Percentiles rank a stretch among this genome's conserved stretches.
Conservation (phyloP, 2,329 filamentous ascomycete species). For the Periconia digitata region DNA sequence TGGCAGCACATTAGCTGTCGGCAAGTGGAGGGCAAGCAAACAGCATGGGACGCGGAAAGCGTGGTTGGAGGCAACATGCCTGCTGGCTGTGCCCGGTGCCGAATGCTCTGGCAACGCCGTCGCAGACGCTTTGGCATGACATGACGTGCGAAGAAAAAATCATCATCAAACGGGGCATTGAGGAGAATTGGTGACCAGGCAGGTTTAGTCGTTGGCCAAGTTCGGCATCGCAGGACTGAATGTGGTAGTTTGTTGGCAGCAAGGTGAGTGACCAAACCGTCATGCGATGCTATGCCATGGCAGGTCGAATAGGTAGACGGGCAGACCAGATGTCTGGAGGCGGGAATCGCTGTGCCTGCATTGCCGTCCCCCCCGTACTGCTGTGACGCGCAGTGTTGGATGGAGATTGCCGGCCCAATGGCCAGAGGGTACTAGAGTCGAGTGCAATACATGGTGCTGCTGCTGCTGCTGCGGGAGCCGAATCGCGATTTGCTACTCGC, state of each 20-base stretch:
- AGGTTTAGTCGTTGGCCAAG: neutral
- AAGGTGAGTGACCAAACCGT: neutral
- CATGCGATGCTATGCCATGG: no score
- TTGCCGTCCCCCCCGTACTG: slow-evolving; percentile 17
- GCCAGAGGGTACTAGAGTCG: no score
- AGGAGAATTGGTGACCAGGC: neutral
- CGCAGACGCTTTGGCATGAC: neutral
- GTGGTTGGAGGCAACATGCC: slow-evolving; percentile 24
- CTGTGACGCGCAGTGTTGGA: slow-evolving; percentile 24
- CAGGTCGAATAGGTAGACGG: neutral
- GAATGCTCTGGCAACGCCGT: slow-evolving; percentile 16
- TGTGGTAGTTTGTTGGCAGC: neutral
- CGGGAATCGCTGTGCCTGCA: slow-evolving; percentile 8
- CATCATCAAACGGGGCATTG: neutral
- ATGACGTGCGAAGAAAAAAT: neutral
- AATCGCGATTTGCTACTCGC: neutral
- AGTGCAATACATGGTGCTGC: no score
- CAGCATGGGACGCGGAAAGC: no score
- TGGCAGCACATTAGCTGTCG: no score
- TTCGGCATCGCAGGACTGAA: neutral
- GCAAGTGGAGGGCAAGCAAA: no score
- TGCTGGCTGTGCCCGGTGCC: slow-evolving; percentile 15
- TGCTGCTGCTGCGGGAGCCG: no score
- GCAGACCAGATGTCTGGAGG: slow-evolving; percentile 1
- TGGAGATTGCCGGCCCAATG: slow-evolving; percentile 9